Conservation (phyloP, 768 basidiomycete species). For the Leccinum boreale region DNA sequence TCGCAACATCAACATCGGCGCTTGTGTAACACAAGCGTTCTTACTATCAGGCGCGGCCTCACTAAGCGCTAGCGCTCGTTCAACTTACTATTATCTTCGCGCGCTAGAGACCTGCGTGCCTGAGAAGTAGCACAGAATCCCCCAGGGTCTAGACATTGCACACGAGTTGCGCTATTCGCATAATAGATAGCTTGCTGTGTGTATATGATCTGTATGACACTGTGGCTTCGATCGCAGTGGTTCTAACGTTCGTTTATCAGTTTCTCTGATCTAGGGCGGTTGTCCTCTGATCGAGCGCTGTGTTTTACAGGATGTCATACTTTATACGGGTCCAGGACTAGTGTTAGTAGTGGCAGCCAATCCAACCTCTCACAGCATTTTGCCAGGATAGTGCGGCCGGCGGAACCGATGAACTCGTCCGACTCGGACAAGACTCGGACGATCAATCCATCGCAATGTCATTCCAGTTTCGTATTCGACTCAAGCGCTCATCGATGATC, state of each 20-base stretch:
- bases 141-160: background rate
- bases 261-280: background rate
- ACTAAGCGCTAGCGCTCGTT: background rate
- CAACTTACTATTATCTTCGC: background rate
- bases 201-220: background rate
- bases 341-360: background rate
- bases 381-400: background rate
- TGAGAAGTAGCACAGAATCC: background rate
- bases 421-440: no score
- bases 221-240: background rate
- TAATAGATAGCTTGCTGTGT: conserved; percentile 1
- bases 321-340: background rate
- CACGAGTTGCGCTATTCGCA: background rate
- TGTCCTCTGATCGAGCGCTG: background rate
- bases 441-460: background rate
- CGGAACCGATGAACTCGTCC: background rate
- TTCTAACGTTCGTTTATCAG: background rate
- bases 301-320: background rate
- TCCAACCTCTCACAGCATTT: background rate
- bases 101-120: background rate
- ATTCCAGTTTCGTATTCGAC: background rate
- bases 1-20: background rate
- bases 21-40: background rate
- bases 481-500: background rate
- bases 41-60: background rate